These are phyloP conservation scores for Pseudopyrenochaeta lycopersici DNA, from an alignment of 2,329 filamentous ascomycete species.

Conservation along the genomic window DNA sequence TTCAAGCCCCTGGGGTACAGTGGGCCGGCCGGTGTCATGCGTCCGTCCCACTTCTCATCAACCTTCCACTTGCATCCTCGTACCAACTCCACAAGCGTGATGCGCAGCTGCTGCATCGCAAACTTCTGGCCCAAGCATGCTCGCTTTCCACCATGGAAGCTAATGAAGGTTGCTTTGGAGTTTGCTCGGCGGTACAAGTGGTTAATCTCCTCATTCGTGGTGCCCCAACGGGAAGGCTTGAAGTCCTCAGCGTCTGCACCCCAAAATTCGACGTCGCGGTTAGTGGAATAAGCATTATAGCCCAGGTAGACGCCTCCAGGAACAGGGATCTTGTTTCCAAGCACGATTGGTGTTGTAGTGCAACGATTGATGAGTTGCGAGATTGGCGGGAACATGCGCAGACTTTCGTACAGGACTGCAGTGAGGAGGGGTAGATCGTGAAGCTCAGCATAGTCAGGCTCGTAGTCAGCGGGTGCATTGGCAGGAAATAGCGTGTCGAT, in stretches of 20 bases:
- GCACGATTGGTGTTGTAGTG: conserved; percentile 39
- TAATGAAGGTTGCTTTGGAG: conserved; percentile 52
- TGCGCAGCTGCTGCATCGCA: conserved; percentile 50
- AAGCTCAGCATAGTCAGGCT: conserved; percentile 31
- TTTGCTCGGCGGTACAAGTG: conserved; percentile 47
- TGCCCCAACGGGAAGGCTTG: conserved; percentile 53
- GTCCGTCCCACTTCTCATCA: conserved; percentile 36
- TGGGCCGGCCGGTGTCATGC: conserved; percentile 37
- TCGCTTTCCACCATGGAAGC: conserved; percentile 54
- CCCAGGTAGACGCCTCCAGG: conserved; percentile 35
- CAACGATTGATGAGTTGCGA: conserved; percentile 59
- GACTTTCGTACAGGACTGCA: conserved; percentile 56
- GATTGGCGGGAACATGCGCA: conserved; percentile 61
- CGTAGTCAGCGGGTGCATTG: conserved; percentile 19
- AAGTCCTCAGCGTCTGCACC: conserved; percentile 46
- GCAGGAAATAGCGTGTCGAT: conserved; percentile 21
- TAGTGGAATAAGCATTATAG: conserved; percentile 40
- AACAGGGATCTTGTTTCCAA: conserved; percentile 30
- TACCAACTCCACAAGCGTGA: conserved; percentile 44
- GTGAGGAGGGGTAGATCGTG: conserved; percentile 55
- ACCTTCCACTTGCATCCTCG: conserved; percentile 32
- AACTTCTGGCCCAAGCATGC: conserved; percentile 55
- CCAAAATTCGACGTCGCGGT: conserved; percentile 37
- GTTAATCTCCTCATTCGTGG: conserved; percentile 46
- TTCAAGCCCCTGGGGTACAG: conserved; percentile 29